Evolutionary conservation across 2,329 filamentous ascomycete species (phyloP).

Genomic region (Epichloe brachyelytri): DNA sequence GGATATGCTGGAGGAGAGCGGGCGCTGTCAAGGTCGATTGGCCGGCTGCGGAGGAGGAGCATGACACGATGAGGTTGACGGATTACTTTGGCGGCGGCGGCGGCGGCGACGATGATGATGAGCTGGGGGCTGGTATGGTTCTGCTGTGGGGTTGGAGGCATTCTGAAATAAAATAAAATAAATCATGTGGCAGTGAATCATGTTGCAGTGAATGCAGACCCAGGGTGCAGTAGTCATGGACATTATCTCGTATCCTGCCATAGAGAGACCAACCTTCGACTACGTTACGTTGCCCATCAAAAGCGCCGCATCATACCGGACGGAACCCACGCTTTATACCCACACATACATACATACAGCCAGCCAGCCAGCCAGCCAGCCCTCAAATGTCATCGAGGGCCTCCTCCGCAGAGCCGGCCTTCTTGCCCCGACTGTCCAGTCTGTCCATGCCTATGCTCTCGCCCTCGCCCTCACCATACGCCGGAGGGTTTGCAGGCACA

Average conservation of each 20-base stretch:
- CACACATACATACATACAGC: background rate
- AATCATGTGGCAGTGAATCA: background rate
- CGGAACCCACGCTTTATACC: background rate
- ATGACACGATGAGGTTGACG: constrained; percentile 57
- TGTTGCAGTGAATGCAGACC: background rate
- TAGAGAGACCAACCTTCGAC: background rate
- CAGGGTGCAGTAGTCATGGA: background rate
- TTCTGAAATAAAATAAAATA: constrained; percentile 37
- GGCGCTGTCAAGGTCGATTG: constrained; percentile 65
- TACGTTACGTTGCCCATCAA: constrained; percentile 4
- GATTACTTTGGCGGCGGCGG: constrained; percentile 51
- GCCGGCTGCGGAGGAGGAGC: constrained; percentile 64
- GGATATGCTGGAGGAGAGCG: constrained; percentile 75
- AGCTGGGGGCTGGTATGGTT: constrained; percentile 78
- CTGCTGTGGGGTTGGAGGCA: constrained; percentile 52
- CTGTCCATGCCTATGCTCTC: constrained; percentile 45
- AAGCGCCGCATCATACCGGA: background rate
- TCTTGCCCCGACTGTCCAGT: constrained; percentile 47
- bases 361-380: background rate
- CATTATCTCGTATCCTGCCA: constrained; percentile 10
- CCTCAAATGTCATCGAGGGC: constrained; percentile 48
- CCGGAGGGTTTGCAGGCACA: constrained; percentile 39
- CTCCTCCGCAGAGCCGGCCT: constrained; percentile 26
- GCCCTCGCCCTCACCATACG: constrained; percentile 23
- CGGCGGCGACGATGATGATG: constrained; percentile 32